These are phyloP conservation scores for Amanita fuliginea DNA, from an alignment of 768 basidiomycete species.

Conservation along the genomic window DNA sequence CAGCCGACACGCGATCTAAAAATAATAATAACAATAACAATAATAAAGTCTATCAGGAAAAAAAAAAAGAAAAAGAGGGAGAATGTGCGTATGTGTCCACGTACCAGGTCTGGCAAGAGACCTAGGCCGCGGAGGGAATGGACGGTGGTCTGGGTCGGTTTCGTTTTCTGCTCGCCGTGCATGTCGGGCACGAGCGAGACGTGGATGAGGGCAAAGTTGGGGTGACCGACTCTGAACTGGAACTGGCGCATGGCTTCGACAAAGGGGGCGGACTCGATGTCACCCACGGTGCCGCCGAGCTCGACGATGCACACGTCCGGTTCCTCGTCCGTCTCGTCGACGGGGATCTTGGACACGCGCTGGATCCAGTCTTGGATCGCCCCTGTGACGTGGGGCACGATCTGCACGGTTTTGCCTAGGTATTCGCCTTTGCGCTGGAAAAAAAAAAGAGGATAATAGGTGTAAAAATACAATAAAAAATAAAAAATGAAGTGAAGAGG, in stretches of 20 bases:
- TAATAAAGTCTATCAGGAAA: not conserved
- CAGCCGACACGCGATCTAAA: slow-evolving; percentile 75
- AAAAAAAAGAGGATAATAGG: too few species aligned
- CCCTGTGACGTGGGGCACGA: slow-evolving; percentile 92
- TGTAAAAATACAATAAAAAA: too few species aligned
- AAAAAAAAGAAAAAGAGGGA: not conserved
- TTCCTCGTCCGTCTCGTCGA: slow-evolving; percentile 85
- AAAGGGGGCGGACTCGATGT: slow-evolving; percentile 98
- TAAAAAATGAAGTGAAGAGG: not conserved
- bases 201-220: slow-evolving; percentile 94
- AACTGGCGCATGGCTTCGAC: slow-evolving; percentile 99
- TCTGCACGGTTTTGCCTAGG: slow-evolving; percentile 96
- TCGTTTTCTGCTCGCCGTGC: slow-evolving; percentile 98
- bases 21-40: too few species aligned
- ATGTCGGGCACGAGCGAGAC: slow-evolving; percentile 98
- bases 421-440: slow-evolving; percentile 72
- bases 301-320: slow-evolving; percentile 98
- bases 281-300: slow-evolving; percentile 97
- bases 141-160: slow-evolving; percentile 96
- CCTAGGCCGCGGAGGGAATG: slow-evolving; percentile 89
- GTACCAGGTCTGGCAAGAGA: slow-evolving; percentile 81
- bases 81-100: too few species aligned
- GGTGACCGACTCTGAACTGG: slow-evolving; percentile 94
- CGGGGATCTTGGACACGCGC: slow-evolving; percentile 87
- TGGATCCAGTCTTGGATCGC: slow-evolving; percentile 99